Percentiles rank a stretch among this genome's conserved stretches.
phyloP scores from a whole-genome alignment of 2,329 filamentous ascomycete species.

The Curvularia eragrostidis region DNA sequence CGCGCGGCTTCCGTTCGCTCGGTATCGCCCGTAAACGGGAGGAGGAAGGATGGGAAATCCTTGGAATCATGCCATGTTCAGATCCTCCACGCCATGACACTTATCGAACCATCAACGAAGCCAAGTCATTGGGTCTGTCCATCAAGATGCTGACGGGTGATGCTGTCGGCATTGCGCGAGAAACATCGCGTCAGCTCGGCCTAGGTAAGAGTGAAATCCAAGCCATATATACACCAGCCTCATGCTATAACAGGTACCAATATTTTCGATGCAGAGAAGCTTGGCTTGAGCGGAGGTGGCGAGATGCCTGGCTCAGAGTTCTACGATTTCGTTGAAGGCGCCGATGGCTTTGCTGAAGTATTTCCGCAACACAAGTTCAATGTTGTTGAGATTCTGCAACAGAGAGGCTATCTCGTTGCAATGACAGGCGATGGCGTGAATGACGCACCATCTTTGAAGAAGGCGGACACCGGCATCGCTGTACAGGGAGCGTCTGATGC shows the following conservation, averaged over 20 bases:
- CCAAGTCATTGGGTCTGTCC: slow-evolving; percentile 83
- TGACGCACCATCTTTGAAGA: slow-evolving; percentile 90
- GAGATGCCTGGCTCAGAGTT: slow-evolving; percentile 94
- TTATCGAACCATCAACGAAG: slow-evolving; percentile 87
- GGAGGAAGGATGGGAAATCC: slow-evolving; percentile 83
- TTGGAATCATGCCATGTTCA: slow-evolving; percentile 93
- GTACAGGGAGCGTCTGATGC: slow-evolving; percentile 92
- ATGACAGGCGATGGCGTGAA: slow-evolving; percentile 98
- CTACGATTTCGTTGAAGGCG: slow-evolving; percentile 94
- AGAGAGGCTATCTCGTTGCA: slow-evolving; percentile 90
- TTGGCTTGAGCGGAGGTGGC: slow-evolving; percentile 87
- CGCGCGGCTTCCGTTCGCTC: slow-evolving; percentile 91
- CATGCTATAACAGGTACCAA: slow-evolving; percentile 67
- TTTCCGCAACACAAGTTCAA: slow-evolving; percentile 97
- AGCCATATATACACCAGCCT: background rate
- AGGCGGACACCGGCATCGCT: slow-evolving; percentile 95
- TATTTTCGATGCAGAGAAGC: slow-evolving; percentile 90
- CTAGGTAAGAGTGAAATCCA: slow-evolving; percentile 57
- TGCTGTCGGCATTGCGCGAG: slow-evolving; percentile 89
- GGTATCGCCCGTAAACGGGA: slow-evolving; percentile 90
- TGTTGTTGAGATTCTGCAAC: slow-evolving; percentile 90
- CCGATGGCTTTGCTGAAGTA: slow-evolving; percentile 92
- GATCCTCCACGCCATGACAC: slow-evolving; percentile 92
- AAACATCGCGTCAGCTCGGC: slow-evolving; percentile 89
- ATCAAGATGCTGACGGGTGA: slow-evolving; percentile 98